phyloP scores from a whole-genome alignment of 2,329 filamentous ascomycete genomes.

The Botrytis galanthina region DNA sequence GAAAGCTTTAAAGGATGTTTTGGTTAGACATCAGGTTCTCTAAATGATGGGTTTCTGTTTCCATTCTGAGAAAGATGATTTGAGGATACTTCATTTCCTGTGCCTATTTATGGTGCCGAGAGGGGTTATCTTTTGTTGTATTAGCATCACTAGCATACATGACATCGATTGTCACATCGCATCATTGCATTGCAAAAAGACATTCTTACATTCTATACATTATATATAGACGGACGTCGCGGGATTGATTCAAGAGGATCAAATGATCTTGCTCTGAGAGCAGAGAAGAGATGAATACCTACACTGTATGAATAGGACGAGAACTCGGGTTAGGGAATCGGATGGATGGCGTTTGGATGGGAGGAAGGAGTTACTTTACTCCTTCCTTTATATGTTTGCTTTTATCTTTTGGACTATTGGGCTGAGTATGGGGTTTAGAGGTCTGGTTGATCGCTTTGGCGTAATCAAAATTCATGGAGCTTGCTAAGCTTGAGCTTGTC shows the following conservation, averaged over 20 bases:
- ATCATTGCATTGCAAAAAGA: not conserved
- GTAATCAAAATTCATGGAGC: not conserved
- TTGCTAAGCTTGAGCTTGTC: not conserved
- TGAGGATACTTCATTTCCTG: not conserved
- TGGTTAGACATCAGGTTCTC: constrained; percentile 51
- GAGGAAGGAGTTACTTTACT: not conserved
- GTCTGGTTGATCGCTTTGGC: not conserved
- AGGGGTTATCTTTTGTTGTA: not conserved
- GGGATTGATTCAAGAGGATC: not conserved
- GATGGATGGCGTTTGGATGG: not conserved
- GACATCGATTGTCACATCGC: not conserved
- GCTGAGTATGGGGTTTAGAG: not conserved
- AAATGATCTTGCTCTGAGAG: not conserved
- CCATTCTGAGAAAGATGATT: not conserved
- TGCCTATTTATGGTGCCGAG: not conserved
- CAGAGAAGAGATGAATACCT: not conserved
- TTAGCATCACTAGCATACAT: not conserved
- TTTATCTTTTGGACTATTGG: not conserved
- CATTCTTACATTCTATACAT: not conserved
- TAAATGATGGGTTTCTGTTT: constrained; percentile 1
- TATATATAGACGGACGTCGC: not conserved
- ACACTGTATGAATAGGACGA: constrained; percentile 8
- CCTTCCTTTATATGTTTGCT: not conserved
- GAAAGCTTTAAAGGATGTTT: constrained; percentile 51
- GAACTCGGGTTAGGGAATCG: not conserved